A percentile compares a stretch with the other conserved stretches of the same genome.
Evolutionary conservation across 2,329 filamentous ascomycete genomes (phyloP).

Genomic region (Aspergillus sp.): DNA sequence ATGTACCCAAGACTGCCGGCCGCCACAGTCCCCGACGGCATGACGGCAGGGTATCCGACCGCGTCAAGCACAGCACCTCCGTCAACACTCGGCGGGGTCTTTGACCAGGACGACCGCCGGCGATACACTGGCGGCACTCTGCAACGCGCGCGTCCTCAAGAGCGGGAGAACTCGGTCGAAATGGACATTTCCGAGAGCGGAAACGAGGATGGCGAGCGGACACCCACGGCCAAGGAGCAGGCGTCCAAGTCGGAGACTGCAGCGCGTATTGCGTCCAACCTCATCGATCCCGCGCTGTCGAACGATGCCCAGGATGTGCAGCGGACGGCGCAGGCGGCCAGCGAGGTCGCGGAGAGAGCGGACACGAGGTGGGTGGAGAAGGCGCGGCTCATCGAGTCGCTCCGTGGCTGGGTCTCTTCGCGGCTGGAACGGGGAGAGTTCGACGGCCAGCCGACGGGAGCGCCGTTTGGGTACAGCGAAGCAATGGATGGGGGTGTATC

Average conservation of each 20-base stretch:
- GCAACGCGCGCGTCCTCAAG: slow-evolving; percentile 43
- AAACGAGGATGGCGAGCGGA: slow-evolving; percentile 24
- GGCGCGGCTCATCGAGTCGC: slow-evolving; percentile 53
- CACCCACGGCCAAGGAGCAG: slow-evolving; percentile 21
- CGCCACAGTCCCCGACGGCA: slow-evolving; percentile 48
- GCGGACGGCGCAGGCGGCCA: slow-evolving; percentile 29
- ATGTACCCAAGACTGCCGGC: slow-evolving; percentile 58
- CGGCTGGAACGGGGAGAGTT: slow-evolving; percentile 47
- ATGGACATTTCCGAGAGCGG: slow-evolving; percentile 29
- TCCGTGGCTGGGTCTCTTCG: slow-evolving; percentile 49
- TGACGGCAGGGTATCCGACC: slow-evolving; percentile 41
- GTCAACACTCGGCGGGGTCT: slow-evolving; percentile 50
- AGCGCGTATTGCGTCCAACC: no score
- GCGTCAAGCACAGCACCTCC: slow-evolving; percentile 49
- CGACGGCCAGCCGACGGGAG: slow-evolving; percentile 19
- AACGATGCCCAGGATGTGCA: slow-evolving; percentile 24
- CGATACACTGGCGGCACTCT: slow-evolving; percentile 54
- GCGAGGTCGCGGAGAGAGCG: slow-evolving; percentile 30
- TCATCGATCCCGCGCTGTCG: slow-evolving; percentile 37
- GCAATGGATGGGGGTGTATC: slow-evolving; percentile 30
- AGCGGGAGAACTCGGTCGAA: slow-evolving; percentile 19
- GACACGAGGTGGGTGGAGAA: slow-evolving; percentile 55
- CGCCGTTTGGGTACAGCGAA: no score
- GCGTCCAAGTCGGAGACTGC: slow-evolving; percentile 17
- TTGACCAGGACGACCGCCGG: slow-evolving; percentile 51